Conservation (phyloP, 2,329 filamentous ascomycete genomes). For the Microdochium nivale region DNA sequence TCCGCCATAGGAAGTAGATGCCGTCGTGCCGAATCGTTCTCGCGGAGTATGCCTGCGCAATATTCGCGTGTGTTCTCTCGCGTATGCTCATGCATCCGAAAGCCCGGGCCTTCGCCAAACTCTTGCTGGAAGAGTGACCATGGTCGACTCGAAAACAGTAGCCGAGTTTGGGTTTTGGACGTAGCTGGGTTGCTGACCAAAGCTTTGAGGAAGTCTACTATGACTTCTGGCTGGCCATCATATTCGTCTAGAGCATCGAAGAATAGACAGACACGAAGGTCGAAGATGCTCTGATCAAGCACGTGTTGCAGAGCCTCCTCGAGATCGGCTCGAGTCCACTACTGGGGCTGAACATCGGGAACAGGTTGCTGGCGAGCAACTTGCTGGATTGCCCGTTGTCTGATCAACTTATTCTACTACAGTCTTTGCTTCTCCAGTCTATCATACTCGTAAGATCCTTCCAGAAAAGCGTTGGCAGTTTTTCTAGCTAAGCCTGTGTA, state of each 20-base stretch:
- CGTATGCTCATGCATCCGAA: neutral
- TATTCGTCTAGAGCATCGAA: neutral
- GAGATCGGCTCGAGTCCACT: neutral
- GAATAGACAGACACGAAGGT: neutral
- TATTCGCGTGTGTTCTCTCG: neutral
- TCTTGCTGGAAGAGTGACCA: neutral
- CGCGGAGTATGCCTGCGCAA: neutral
- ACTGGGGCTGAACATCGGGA: neutral
- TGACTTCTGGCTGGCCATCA: neutral
- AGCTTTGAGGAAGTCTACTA: neutral
- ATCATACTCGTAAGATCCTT: neutral
- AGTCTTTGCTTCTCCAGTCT: neutral
- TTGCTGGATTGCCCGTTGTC: neutral
- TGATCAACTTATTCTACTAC: neutral
- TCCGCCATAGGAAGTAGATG: neutral
- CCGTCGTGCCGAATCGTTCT: neutral
- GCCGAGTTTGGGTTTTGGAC: neutral
- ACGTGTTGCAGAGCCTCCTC: neutral
- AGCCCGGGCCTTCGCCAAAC: neutral
- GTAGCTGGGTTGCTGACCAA: neutral
- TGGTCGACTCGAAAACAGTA: neutral
- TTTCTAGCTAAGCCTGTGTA: neutral
- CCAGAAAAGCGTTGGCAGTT: neutral
- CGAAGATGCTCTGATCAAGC: neutral
- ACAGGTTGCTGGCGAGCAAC: neutral